Conservation (phyloP, 1,284 basidiomycete genomes). For the Moesziomyces globuligerus region DNA sequence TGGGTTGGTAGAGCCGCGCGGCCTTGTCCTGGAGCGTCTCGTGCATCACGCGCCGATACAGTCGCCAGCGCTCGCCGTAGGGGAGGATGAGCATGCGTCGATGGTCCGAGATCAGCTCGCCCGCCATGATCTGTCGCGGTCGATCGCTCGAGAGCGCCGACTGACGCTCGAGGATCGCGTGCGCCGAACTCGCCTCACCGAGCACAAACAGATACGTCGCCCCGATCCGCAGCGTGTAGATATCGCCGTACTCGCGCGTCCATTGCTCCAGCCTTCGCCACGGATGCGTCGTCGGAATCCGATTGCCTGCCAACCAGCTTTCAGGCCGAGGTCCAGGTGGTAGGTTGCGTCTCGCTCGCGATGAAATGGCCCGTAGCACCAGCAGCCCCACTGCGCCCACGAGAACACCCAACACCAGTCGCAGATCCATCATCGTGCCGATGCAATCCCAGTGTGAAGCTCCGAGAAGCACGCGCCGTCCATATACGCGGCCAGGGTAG, state of each 20-base stretch:
- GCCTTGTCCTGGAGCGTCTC: constrained; percentile 39
- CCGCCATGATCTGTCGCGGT: constrained; percentile 41
- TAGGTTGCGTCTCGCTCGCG: not conserved
- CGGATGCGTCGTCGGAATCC: constrained; percentile 23
- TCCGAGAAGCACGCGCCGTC: no score
- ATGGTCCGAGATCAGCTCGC: constrained; percentile 45
- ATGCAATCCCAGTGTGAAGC: no score
- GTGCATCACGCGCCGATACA: constrained; percentile 44
- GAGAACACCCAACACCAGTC: not conserved
- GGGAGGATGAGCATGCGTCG: constrained; percentile 45
- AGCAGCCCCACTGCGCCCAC: not conserved
- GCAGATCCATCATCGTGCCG: constrained; percentile 4
- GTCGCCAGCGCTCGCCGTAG: constrained; percentile 41
- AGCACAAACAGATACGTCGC: constrained; percentile 27
- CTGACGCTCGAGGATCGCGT: constrained; percentile 31
- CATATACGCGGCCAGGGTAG: no score
- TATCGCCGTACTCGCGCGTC: constrained; percentile 34
- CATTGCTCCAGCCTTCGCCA: constrained; percentile 37
- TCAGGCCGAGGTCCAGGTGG: constrained; percentile 17
- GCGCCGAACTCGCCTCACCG: constrained; percentile 21
- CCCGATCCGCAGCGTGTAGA: constrained; percentile 31
- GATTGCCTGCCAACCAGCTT: constrained; percentile 8
- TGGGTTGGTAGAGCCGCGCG: constrained; percentile 35
- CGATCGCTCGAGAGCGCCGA: constrained; percentile 14
- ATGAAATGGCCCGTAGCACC: not conserved